Percentiles rank a stretch among this genome's conserved stretches.
Evolutionary conservation across 768 basidiomycete species (phyloP).

Genomic region (Leucosporidium creatinivorum): DNA sequence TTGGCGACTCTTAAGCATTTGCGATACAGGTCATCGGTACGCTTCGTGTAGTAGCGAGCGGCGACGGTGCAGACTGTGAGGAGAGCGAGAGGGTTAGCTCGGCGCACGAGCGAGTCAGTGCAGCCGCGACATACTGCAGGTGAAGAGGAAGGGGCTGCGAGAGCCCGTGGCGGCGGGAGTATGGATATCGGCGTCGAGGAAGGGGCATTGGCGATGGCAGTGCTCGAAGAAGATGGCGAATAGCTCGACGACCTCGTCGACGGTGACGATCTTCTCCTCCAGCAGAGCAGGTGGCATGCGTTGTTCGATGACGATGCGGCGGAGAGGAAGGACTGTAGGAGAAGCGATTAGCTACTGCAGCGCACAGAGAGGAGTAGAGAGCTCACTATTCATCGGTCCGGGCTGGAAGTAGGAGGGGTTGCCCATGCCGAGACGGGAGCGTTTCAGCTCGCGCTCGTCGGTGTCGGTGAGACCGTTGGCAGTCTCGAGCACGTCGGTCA

Average conservation of each 20-base stretch:
- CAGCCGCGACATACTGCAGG: conserved; percentile 59
- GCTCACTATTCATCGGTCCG: conserved; percentile 36
- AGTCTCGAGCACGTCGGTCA: conserved; percentile 26
- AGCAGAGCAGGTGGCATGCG: conserved; percentile 34
- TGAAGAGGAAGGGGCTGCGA: conserved; percentile 87
- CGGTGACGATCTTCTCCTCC: conserved; percentile 32
- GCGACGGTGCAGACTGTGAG: conserved; percentile 83
- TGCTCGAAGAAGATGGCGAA: conserved; percentile 61
- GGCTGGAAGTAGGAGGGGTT: conserved; percentile 35
- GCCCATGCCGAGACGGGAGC: conserved; percentile 27
- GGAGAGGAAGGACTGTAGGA: conserved; percentile 29
- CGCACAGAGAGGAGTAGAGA: not conserved
- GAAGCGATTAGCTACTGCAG: conserved; percentile 46
- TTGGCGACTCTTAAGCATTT: conserved; percentile 52
- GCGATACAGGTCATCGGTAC: conserved; percentile 67
- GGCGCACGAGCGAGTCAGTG: not conserved
- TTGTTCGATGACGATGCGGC: conserved; percentile 36
- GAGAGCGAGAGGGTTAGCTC: not conserved
- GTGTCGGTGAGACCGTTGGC: conserved; percentile 10
- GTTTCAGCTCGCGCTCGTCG: conserved; percentile 3
- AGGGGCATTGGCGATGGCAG: conserved; percentile 50
- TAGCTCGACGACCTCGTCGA: conserved; percentile 74
- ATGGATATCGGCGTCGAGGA: conserved; percentile 82
- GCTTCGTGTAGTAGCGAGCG: conserved; percentile 74
- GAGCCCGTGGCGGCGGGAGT: conserved; percentile 90